phyloP scores from a whole-genome alignment of 2,329 filamentous ascomycete species.

The Fonsecaea erecta region DNA sequence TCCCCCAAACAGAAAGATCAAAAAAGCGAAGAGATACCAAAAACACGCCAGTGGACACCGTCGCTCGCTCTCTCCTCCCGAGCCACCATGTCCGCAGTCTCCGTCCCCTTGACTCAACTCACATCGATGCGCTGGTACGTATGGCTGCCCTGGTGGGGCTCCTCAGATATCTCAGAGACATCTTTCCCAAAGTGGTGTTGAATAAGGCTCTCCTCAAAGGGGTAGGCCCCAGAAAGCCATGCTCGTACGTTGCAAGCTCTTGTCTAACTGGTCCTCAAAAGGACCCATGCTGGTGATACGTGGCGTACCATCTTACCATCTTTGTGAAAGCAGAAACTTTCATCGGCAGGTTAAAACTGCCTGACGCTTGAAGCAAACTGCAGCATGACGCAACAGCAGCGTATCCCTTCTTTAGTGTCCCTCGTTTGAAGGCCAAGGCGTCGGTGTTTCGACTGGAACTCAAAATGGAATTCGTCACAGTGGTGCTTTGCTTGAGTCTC shows the following conservation, averaged over 20 bases:
- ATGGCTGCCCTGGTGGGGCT: constrained; percentile 5
- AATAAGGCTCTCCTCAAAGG: constrained; percentile 24
- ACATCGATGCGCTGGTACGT: constrained; percentile 5
- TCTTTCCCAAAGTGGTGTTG: constrained; percentile 30
- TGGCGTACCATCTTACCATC: background rate
- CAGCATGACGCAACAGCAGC: background rate
- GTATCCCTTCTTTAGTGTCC: background rate
- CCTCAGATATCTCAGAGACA: constrained; percentile 27
- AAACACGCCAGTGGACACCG: background rate
- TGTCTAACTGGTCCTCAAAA: background rate
- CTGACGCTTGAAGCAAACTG: background rate
- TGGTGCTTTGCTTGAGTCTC: background rate
- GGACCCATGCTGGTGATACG: background rate
- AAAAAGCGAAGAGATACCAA: background rate
- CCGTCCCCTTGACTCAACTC: constrained; percentile 9
- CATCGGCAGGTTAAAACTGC: background rate
- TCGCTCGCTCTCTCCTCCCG: background rate
- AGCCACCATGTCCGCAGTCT: background rate
- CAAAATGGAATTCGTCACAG: background rate
- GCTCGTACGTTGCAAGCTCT: background rate
- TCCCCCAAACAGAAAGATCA: background rate
- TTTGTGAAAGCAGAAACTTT: background rate
- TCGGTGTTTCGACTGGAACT: background rate
- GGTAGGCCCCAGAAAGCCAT: background rate
- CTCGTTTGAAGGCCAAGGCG: background rate